Evolutionary conservation across 805 yeast genomes (phyloP).

Genomic region (Jamesozyma jinghongensis): DNA sequence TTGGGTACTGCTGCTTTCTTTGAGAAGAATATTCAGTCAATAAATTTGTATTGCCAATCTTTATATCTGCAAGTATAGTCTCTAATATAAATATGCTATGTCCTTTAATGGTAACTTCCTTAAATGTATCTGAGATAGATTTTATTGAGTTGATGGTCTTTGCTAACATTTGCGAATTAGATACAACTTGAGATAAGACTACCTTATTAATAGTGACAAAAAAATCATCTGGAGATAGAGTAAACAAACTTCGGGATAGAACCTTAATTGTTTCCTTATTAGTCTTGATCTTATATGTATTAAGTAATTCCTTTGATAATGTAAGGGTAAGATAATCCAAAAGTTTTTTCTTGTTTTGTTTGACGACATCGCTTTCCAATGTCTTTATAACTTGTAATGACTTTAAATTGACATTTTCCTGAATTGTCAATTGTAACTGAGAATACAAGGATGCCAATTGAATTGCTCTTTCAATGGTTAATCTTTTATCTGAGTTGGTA

Average conservation of each 20-base stretch:
- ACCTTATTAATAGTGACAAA: slow-evolving; percentile 16
- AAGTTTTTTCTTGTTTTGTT: slow-evolving; percentile 18
- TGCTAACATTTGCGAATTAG: slow-evolving; percentile 15
- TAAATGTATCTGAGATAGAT: slow-evolving; percentile 17
- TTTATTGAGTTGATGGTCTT: slow-evolving; percentile 27
- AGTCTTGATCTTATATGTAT: slow-evolving; percentile 5
- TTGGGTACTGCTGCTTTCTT: slow-evolving; percentile 9
- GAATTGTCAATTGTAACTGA: slow-evolving; percentile 19
- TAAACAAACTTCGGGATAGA: slow-evolving; percentile 12
- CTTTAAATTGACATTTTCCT: slow-evolving; percentile 21
- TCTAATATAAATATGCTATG: slow-evolving; percentile 12
- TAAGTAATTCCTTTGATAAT: slow-evolving; percentile 12
- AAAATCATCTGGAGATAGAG: slow-evolving; percentile 21
- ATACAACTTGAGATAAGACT: slow-evolving; percentile 13
- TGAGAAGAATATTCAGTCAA: slow-evolving; percentile 15
- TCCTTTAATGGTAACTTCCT: slow-evolving; percentile 14
- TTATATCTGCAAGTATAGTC: slow-evolving; percentile 10
- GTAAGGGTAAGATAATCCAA: slow-evolving; percentile 11
- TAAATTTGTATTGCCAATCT: slow-evolving; percentile 11
- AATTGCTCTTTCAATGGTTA: slow-evolving; percentile 10
- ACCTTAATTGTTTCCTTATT: slow-evolving; percentile 7
- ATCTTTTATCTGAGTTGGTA: slow-evolving; percentile 1
- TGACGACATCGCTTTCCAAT: slow-evolving; percentile 13
- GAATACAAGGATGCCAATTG: slow-evolving; percentile 20
- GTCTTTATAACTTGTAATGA: slow-evolving; percentile 22